A percentile compares a stretch with the other conserved stretches of the same genome.
These are phyloP conservation scores for Calamus simplicifolius DNA, from an alignment of 176 grass and related monocot species.

Conservation along the genomic window DNA sequence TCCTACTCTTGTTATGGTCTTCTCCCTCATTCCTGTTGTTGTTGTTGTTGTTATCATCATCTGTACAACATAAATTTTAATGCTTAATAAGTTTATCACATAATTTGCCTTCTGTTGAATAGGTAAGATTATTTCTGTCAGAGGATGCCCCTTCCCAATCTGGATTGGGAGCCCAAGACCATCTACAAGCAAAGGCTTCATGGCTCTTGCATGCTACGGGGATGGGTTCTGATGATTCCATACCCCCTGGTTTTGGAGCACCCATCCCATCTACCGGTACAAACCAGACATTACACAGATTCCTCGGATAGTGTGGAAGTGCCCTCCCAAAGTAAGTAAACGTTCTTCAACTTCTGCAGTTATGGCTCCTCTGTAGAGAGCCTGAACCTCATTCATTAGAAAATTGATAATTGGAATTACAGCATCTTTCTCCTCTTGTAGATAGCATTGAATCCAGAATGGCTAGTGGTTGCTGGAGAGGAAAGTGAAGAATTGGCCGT, in stretches of 20 bases:
- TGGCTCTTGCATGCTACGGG: constrained; percentile 64
- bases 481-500: constrained; percentile 62
- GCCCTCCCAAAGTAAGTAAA: constrained; percentile 50
- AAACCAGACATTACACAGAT: constrained; percentile 70
- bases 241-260: constrained; percentile 88
- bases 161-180: constrained; percentile 65
- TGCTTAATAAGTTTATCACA: too few relatives aligned
- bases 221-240: constrained; percentile 62
- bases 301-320: constrained; percentile 60
- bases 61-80: too few relatives aligned
- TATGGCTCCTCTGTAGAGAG: background rate
- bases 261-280: constrained; percentile 33
- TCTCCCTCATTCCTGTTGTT: too few relatives aligned
- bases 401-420: too few relatives aligned
- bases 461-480: constrained; percentile 69
- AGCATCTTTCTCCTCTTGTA: constrained; percentile 23
- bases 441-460: constrained; percentile 58
- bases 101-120: background rate
- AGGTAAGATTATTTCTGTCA: constrained; percentile 88
- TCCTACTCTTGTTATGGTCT: too few relatives aligned
- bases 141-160: constrained; percentile 84
- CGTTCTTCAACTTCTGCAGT: constrained; percentile 2
- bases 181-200: constrained; percentile 95
- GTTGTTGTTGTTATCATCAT: too few relatives aligned
- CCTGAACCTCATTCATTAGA: background rate